Conservation (phyloP, 257 asterid genomes). For the Euphrasia confusa region DNA sequence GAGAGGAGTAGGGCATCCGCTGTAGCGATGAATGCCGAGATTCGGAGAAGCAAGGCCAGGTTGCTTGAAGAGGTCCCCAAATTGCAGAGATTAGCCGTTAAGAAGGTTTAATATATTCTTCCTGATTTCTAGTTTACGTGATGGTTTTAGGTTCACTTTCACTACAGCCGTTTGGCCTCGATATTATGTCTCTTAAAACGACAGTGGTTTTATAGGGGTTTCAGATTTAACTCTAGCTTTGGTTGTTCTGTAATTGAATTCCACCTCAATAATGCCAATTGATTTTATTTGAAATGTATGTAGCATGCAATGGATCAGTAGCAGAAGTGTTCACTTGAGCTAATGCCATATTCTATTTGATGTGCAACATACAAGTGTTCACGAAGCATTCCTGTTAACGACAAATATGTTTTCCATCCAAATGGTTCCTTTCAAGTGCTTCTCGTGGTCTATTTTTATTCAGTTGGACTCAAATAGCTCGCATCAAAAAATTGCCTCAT, state of each 20-base stretch:
- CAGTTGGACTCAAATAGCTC: no score
- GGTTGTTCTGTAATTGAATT: neutral
- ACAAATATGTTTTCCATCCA: neutral
- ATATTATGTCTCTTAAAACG: no score
- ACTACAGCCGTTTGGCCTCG: neutral
- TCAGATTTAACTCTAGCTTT: no score
- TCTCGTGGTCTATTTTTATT: no score
- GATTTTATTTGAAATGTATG: neutral
- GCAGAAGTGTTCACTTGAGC: neutral
- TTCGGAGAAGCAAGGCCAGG: slow-evolving; percentile 35
- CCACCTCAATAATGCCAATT: neutral
- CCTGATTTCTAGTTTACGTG: neutral
- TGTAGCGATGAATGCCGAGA: slow-evolving; percentile 68
- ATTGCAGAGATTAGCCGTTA: slow-evolving; percentile 70
- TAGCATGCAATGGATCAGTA: slow-evolving; percentile 4
- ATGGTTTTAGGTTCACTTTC: neutral
- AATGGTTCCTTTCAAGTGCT: neutral
- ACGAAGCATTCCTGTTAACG: neutral
- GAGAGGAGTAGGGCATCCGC: slow-evolving; percentile 62
- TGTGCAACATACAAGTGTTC: neutral
- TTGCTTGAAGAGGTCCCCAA: slow-evolving; percentile 69
- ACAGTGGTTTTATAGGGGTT: no score
- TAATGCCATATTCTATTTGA: slow-evolving; percentile 6
- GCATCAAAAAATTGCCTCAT: no score
- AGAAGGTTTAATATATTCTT: slow-evolving; percentile 40